These are phyloP conservation scores for Phytophthora litchii DNA, from an alignment of 352 stramenopile genomes.

Conservation along the genomic window DNA sequence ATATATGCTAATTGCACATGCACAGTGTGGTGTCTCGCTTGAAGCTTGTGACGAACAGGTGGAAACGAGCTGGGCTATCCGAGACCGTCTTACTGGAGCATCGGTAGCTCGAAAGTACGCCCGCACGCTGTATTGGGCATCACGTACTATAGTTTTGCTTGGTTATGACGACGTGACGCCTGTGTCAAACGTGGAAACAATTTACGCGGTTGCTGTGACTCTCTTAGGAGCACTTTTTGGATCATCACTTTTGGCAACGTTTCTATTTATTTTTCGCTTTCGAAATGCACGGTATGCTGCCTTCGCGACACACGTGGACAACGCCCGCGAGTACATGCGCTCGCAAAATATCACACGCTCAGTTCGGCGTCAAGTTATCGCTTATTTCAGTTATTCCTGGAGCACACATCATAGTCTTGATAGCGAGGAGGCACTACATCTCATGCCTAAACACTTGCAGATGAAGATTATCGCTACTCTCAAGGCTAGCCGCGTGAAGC, in stretches of 20 bases:
- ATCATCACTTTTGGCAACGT: conserved; percentile 66
- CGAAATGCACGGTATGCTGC: conserved; percentile 57
- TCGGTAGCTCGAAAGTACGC: conserved; percentile 60
- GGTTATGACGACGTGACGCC: conserved; percentile 77
- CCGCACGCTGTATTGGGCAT: conserved; percentile 66
- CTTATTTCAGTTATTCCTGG: conserved; percentile 75
- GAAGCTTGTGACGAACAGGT: conserved; percentile 49
- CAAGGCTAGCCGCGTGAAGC: conserved; percentile 67
- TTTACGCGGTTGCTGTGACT: conserved; percentile 57
- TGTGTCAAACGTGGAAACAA: conserved; percentile 57
- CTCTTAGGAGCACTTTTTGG: conserved; percentile 60
- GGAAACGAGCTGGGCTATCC: conserved; percentile 69
- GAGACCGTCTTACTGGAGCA: conserved; percentile 55
- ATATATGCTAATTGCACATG: conserved; percentile 75
- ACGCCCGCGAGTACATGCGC: conserved; percentile 76
- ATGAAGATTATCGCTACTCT: conserved; percentile 67
- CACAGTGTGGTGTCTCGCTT: conserved; percentile 57
- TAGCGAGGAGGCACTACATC: conserved; percentile 60
- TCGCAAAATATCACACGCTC: conserved; percentile 60
- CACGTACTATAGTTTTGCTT: conserved; percentile 62
- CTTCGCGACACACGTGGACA: conserved; percentile 72
- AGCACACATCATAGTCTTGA: conserved; percentile 70
- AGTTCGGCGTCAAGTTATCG: conserved; percentile 57
- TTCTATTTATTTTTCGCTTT: conserved; percentile 79
- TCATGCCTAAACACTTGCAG: conserved; percentile 68